A percentile compares a stretch with the other conserved stretches of the same genome.
Evolutionary conservation across 495 filamentous ascomycete species (phyloP).

Genomic region (Tuber calosporum): DNA sequence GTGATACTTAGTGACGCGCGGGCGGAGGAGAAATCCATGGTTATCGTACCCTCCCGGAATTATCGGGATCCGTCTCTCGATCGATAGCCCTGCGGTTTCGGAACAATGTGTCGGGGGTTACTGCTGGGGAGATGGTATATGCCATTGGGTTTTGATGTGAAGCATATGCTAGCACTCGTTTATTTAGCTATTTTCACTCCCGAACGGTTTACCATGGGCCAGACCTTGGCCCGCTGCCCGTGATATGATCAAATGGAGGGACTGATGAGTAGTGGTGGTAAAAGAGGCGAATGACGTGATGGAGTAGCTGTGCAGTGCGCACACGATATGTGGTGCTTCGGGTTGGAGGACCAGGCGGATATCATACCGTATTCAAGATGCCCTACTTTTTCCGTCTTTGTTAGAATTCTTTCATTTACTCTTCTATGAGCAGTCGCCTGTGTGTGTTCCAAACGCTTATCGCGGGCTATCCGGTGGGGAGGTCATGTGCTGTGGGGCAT

Average conservation of each 20-base stretch:
- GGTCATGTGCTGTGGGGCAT: neutral
- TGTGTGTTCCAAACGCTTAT: neutral
- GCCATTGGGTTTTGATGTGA: neutral
- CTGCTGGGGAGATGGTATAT: neutral
- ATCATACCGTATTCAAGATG: neutral
- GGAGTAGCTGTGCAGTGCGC: neutral
- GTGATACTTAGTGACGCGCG: neutral
- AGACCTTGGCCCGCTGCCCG: neutral
- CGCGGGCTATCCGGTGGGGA: neutral
- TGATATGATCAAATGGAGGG: neutral
- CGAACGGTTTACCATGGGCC: neutral
- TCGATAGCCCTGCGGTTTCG: neutral
- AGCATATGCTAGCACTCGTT: neutral
- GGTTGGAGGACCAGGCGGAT: neutral
- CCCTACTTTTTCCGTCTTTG: neutral
- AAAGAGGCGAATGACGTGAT: neutral
- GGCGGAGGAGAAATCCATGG: neutral
- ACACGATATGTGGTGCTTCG: neutral
- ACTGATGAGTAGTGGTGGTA: neutral
- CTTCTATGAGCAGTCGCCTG: neutral
- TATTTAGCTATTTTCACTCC: neutral
- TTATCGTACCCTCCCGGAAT: neutral
- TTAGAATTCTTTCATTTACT: neutral
- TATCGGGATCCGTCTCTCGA: neutral
- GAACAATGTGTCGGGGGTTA: too few species aligned